Evolutionary conservation across 2,329 filamentous ascomycete species (phyloP), one percentile per base, ranked within the genome.

Genomic region (Fusarium temperatum): DNA sequence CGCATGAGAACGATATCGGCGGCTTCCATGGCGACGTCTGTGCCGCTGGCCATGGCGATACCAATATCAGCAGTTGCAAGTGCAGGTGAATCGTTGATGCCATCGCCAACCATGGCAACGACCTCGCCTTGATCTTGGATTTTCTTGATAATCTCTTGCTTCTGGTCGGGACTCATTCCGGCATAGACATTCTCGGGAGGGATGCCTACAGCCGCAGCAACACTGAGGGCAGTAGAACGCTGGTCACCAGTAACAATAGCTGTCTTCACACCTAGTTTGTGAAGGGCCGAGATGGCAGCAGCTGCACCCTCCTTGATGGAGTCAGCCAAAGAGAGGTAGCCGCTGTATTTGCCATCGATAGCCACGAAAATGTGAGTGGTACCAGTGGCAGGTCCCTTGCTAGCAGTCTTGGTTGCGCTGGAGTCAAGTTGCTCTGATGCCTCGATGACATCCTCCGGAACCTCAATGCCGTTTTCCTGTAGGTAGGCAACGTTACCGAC

Each of bases 1-100:
- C 93, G 91, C 96, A 99, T 99, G 62, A 99, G 91, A 22, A 99
- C 96, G 24, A 99, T 91, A 78, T 98, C 95, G 0, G 96, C 96
- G 2, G 96, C 96, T 84, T 98, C 96, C 91, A 99, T 97, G 56
- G 96, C 96, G 3, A 99, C 96, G 80, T 98, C 96, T 1, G 96
- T 98, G 64, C 96, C 96, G 13, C 92, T 95, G 10, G 94, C 89
- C 83, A 99, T 94, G 66, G 95, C 95, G 75, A 99, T 98, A 73
- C 96, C 96, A 35, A 98, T 91, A 76, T 97, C 92, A 17, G 96
- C 95, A 1, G 95, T 97, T 1, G 95, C 96, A 17, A 99, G 90
- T 2, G 96, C 96, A 1, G 96, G 96, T 0, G 95, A 98, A 85
- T 99, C 96, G 83, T 99, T 99, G 88, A 99, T 98, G 47, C 96